Base-by-base conservation (phyloP, 1,284 basidiomycete genomes). In the Neonothopanus nambi region DNA sequence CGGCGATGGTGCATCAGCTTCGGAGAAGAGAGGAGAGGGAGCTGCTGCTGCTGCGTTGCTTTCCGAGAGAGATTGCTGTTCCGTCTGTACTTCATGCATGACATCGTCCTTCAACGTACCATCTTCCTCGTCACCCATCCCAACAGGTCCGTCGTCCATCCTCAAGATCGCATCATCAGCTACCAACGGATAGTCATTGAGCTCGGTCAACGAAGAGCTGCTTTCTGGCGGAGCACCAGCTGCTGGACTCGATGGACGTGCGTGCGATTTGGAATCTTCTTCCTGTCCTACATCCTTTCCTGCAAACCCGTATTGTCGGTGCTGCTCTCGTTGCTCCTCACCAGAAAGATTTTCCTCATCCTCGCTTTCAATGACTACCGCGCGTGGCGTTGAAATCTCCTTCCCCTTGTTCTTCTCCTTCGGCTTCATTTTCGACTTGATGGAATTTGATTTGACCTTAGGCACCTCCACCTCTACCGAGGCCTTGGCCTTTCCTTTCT, bases 341-440 rank as follows among this genome's bases (percentile, higher is more conserved):
- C 35, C 9, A 11, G 11, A 5, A 28, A 24, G 18, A 26, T 47
- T 37, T 13, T 48, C 44, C 18, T 48, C 52, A 5, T 43, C 52
- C 15, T 53, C 52, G 20, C 46, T 46, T 18, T 48, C 45, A 3
- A 48, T 13, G 20, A 53, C 30, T 3, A 53, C 26, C 15, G 13
- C 5, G 8, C 26, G 12, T 17, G 37, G 42, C 3, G 42, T 23
- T 17, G 42, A 15, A n/a, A n/a, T n/a, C n/a, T n/a, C n/a, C 15
- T 44, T n/a, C 21, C 9, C 23, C 24, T 44, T 44, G 26, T 5
- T 28, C 11, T 28, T 28, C 26, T 28, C 26, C 26, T 28, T 28
- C 2, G 52, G 52, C 15, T 48, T 53, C 52, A 53, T 53, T 17
- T 53, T 53, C 20, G 37, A 38, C 36, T 48, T 53, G 12, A 53